Percentiles rank a stretch among this genome's conserved stretches.
phyloP scores from a whole-genome alignment of 2,329 filamentous ascomycete genomes.

The Chrysosporium queenslandicum region DNA sequence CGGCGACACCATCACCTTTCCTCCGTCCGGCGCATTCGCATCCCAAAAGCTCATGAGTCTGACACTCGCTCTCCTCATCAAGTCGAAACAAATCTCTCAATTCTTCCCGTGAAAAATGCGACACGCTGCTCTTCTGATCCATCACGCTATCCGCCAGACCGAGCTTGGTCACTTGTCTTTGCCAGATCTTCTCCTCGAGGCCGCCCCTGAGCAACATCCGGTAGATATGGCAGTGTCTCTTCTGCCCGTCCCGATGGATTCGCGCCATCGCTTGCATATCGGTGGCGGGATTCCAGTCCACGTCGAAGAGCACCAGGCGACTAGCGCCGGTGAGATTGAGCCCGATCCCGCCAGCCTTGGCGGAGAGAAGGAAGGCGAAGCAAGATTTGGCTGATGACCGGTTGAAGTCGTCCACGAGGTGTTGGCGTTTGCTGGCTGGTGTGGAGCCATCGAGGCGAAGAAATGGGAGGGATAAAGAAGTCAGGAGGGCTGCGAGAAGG shows the following conservation, averaged over 20 bases:
- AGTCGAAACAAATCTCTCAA: conserved; percentile 57
- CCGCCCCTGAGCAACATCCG: conserved; percentile 57
- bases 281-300: conserved; percentile 67
- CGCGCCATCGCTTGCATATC: conserved; percentile 67
- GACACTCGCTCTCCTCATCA: conserved; percentile 51
- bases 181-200: conserved; percentile 65
- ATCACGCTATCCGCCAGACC: conserved; percentile 62
- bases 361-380: conserved; percentile 62
- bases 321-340: conserved; percentile 63
- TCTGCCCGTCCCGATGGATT: conserved; percentile 63
- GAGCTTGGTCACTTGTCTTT: conserved; percentile 61
- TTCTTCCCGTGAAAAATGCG: conserved; percentile 57
- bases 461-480: conserved; percentile 50
- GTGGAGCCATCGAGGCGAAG: conserved; percentile 62
- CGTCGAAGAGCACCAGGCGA: conserved; percentile 59
- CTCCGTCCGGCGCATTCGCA: conserved; percentile 54
- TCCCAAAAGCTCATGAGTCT: conserved; percentile 58
- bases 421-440: conserved; percentile 53
- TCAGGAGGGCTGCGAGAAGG: conserved; percentile 52
- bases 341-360: conserved; percentile 60
- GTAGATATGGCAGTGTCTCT: conserved; percentile 58
- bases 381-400: conserved; percentile 44
- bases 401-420: conserved; percentile 62
- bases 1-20: neutral
- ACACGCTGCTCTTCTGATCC: conserved; percentile 50